Evolutionary conservation across 352 stramenopile species (phyloP), one percentile per base, ranked within the genome.

Genomic region (Phytophthora citrophthora): DNA sequence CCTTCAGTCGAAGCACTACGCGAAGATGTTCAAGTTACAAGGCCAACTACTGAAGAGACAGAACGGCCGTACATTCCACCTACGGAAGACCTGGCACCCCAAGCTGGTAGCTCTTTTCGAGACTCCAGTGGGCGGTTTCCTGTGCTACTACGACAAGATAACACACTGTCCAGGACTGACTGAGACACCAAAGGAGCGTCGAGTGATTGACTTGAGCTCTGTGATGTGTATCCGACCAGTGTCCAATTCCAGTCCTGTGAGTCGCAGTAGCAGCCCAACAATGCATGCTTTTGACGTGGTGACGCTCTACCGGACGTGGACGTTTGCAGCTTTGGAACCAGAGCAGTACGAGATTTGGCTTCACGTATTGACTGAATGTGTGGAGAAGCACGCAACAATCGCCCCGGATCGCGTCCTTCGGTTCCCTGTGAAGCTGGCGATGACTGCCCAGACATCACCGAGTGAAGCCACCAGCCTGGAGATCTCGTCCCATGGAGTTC

Each of bases 71-170:
- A 89, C 81, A n/a, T 87, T 81, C 38, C 76, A 89, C 34, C 26
- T 91, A 29, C 77, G 70, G 1, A 89, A 89, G 31, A 32, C 64
- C 12, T 93, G 85, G 85, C 79, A 72, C 31, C 50, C 54, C 5
- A 93, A 93, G 52, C 69, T 79, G 23, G 72, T 64, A 3, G 77
- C 72, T 10, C 45, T 91, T 2, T 77, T 91, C 6, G 83, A 90
- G 43, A 90, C 82, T 0, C 82, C 85, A 0, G 64, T 91, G 5
- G 85, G 85, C 1, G 76, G 71, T 4, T 90, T 88, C 51, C 62
- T 93, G 15, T 89, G 81, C 62, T 93, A 91, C 48, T 91, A 89
- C 54, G 79, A 93, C 66, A 86, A 86, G 49, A 61, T 89, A 1
- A 54, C 73, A 3, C 84, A 91, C 40, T 90, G 79, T 44, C 83